Evolutionary conservation across 2,329 filamentous ascomycete species (phyloP), one percentile per base, ranked within the genome.

Genomic region (Davidsoniella neocaledoniae): DNA sequence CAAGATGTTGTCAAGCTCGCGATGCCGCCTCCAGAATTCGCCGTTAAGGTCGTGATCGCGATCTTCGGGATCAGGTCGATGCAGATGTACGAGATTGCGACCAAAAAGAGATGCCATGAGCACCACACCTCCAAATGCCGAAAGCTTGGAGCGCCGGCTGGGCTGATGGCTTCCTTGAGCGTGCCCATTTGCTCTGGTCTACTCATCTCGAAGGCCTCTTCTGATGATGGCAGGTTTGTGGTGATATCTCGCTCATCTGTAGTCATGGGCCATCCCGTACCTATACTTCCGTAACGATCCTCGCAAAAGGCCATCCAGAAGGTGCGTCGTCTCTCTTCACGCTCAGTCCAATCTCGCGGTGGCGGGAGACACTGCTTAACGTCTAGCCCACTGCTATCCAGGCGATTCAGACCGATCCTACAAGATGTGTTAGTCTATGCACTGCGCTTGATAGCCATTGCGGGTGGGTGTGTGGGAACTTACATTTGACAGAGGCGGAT

Each of bases 231-330:
- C 23, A 98, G 69, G 56, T 87, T 83, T 21, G 87, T 93, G 67
- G 83, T 72, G 56, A 96, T 85, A 68, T 98, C 91, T 60, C 75
- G 77, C 65, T 98, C 91, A 56, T 96, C 90, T 49, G 96, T 77
- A 0, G 76, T 79, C 84, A 96, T 90, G 1, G 91, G 91, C 91
- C 91, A 96, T 5, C 91, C 91, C 2, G 91, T 96, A 33, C 91
- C 91, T 51, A 95, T 91, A 59, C 87, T 95, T 5, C 87, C 85
- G 64, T 94, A 96, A 48, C 91, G 78, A 60, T 96, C 91, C 55
- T 87, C 70, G 57, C 82, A 86, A 60, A 94, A 96, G 3, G 83
- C 77, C 78, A 91, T 82, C 91, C 91, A 98, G 57, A 96, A 96
- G 0, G 87, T 94, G 55, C 91, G 75, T 48, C 91, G 75, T 56